These are phyloP conservation scores for Diplogelasinospora grovesii DNA, from an alignment of 495 filamentous ascomycete genomes.

Conservation along the genomic window DNA sequence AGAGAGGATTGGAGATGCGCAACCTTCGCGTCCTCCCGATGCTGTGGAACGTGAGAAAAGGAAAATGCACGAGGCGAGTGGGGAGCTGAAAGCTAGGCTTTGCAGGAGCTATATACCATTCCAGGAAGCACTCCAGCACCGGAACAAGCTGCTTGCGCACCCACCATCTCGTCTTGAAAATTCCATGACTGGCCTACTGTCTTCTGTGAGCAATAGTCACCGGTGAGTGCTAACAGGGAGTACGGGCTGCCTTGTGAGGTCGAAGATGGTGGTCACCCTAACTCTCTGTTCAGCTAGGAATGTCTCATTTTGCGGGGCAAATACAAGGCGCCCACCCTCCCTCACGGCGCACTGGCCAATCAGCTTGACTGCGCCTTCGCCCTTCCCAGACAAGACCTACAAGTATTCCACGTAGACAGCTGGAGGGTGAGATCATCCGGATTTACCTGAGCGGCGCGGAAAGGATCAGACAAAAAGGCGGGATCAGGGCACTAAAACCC, in stretches of 20 bases:
- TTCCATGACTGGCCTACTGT: constrained; percentile 7
- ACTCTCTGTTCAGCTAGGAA: constrained; percentile 9
- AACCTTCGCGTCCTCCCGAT: constrained; percentile 4
- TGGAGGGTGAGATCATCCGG: too few relatives aligned
- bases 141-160: too few relatives aligned
- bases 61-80: background rate
- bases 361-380: background rate
- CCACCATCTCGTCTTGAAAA: constrained; percentile 5
- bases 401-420: too few relatives aligned
- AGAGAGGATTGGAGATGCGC: constrained; percentile 10
- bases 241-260: constrained; percentile 16
- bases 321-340: constrained; percentile 13
- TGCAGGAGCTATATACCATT: background rate
- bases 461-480: too few relatives aligned
- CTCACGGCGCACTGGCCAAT: background rate
- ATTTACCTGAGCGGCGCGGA: too few relatives aligned
- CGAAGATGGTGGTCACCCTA: constrained; percentile 13
- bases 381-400: too few relatives aligned
- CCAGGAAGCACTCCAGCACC: constrained; percentile 1
- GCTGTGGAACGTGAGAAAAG: constrained; percentile 13
- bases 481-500: background rate
- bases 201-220: constrained; percentile 16
- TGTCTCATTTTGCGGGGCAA: constrained; percentile 17
- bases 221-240: constrained; percentile 11
- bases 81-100: background rate